Percentiles rank a stretch among this genome's conserved stretches.
phyloP scores from a whole-genome alignment of 2,329 filamentous ascomycete species.

The Aureobasidium sp. region DNA sequence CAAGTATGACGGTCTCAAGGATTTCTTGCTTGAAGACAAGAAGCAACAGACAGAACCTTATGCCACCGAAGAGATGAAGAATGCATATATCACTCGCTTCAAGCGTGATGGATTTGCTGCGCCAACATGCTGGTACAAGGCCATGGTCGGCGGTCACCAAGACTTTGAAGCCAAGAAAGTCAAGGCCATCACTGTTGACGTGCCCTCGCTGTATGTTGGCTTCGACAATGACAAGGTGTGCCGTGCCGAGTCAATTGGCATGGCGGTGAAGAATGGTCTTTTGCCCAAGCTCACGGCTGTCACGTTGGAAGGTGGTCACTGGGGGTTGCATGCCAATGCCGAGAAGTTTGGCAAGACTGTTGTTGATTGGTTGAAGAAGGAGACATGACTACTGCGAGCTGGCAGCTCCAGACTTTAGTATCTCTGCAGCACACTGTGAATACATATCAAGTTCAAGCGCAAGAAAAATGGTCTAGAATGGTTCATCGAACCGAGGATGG shows the following conservation, averaged over 20 bases:
- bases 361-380: constrained; percentile 10
- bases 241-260: constrained; percentile 19
- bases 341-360: constrained; percentile 19
- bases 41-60: constrained; percentile 30
- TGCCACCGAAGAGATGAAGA: constrained; percentile 28
- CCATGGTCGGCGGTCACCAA: constrained; percentile 24
- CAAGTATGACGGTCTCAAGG: constrained; percentile 30
- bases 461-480: background rate
- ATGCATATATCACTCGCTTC: constrained; percentile 30
- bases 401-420: background rate
- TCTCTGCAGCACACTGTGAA: background rate
- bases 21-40: constrained; percentile 20
- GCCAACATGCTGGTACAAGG: constrained; percentile 34
- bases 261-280: constrained; percentile 20
- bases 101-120: constrained; percentile 28
- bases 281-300: constrained; percentile 20
- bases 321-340: constrained; percentile 24
- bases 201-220: constrained; percentile 34
- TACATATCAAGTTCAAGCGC: background rate
- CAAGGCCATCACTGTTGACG: constrained; percentile 19
- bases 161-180: constrained; percentile 27
- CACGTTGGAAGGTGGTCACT: constrained; percentile 22
- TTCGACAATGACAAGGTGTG: constrained; percentile 25
- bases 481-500: background rate
- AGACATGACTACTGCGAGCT: background rate